Evolutionary conservation across 331 rosid species (phyloP).

Genomic region (Malus hybrid): DNA sequence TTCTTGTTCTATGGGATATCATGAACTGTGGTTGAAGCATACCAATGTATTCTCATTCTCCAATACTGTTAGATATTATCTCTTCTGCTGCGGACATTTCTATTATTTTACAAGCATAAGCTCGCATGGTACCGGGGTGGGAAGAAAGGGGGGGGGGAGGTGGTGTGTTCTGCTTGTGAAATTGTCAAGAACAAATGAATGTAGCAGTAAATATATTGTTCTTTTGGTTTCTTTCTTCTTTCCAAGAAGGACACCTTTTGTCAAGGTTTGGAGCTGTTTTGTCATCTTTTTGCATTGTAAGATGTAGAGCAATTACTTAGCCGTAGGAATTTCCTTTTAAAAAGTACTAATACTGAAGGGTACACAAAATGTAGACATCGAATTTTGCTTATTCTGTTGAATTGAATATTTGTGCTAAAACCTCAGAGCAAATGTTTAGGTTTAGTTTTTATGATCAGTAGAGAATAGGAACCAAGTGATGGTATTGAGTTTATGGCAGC

Average conservation of each 20-base stretch:
- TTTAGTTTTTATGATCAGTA: background rate
- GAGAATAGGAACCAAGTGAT: background rate
- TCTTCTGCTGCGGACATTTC: background rate
- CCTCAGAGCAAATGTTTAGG: background rate
- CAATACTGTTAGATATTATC: background rate
- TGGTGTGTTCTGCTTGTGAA: background rate
- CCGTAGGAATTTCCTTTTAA: background rate
- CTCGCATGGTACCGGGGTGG: background rate
- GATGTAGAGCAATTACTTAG: background rate
- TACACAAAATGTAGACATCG: background rate
- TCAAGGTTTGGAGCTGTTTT: conserved; percentile 7
- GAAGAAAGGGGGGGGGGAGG: too few relatives aligned
- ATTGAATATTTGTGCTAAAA: background rate
- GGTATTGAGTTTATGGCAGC: background rate
- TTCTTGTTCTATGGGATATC: background rate
- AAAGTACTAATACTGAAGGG: background rate
- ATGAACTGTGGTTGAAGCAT: background rate
- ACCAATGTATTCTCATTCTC: background rate
- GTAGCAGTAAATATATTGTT: background rate
- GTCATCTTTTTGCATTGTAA: background rate
- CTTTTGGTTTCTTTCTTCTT: background rate
- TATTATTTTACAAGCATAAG: background rate
- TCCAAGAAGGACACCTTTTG: background rate
- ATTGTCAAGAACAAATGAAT: background rate
- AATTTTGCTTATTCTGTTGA: background rate